Base-by-base conservation (phyloP, 2,329 filamentous ascomycete species). In the Fusarium chaquense region DNA sequence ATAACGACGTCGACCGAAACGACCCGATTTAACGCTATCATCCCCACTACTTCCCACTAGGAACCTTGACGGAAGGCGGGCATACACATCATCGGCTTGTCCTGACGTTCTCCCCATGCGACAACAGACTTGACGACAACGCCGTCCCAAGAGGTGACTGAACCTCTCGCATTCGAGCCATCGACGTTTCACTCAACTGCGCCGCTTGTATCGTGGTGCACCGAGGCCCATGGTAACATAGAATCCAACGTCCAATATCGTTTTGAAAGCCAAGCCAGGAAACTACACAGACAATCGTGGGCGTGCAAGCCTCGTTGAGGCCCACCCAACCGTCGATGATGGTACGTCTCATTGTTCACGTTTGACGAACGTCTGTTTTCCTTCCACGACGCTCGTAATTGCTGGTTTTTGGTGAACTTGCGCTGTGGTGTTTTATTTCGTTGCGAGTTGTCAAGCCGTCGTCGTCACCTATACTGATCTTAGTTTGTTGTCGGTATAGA, bases 261-360 rank as follows among this genome's bases (percentile, higher is more conserved):
- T 66, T 70, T 73, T 67, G 70, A 73, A 63, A 61, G 67, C 66
- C 75, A 71, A 70, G 62, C 54, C 59, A 64, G 65, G 66, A 73
- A 67, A 62, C 69, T 58, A 65, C 47, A 73, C 63, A 74, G 75
- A 74, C 70, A 72, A 69, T 71, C 67, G 66, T 73, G 71, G 76
- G 78, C 74, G 75, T 73, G 75, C 69, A 75, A 75, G 79, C 78
- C 77, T 78, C 65, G 64, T 70, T 69, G 76, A 78, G 81, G 80
- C 76, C 72, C 72, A 72, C 73, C 73, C 71, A 78, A 75, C 77
- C 75, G 78, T 81, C 79, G 80, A 85, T 85, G 82, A 85, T 85
- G 83, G 83, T 85, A 78, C 76, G 83, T 84, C 66, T 54, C 54
- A 66, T 68, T 52, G 65, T 72, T 57, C 52, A 60, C 36, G 45